Evolutionary conservation across 2,329 filamentous ascomycete species (phyloP), one percentile per base, ranked within the genome.

Genomic region (Fusarium keratoplasticum): DNA sequence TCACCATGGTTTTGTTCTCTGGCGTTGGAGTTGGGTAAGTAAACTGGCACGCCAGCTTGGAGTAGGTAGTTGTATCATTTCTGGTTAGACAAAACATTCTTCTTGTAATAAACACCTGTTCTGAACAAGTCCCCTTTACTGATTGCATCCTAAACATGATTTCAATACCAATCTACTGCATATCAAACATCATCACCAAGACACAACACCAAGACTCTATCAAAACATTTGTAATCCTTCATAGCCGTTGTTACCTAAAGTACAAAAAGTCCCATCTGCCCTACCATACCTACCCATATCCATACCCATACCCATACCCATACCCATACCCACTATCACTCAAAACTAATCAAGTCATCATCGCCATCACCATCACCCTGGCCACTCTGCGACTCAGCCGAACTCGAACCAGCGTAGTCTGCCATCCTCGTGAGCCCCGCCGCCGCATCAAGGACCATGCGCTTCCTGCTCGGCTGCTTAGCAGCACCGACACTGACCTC

Each of bases 321-420:
- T 47, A 14, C 42, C 42, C 44, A 50, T 29, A 50, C 16, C 5
- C 8, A 13, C 14, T 18, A 64, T 70, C 20, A 62, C 3, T 74
- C 69, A 54, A 75, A 74, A 36, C 42, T 61, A 50, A 75, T 72
- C 11, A 75, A 33, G 40, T 75, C 71, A 18, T 35, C 44, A 22
- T 25, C 11, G 22, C 55, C 59, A 9, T 59, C 71, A 11, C 22
- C 25, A 50, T 31, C 47, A 8, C 47, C 18, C 47, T 52, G 25
- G 11, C 25, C 18, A 52, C 27, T 29, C 10, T 29, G 25, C 10
- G 47, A 52, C 47, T 31, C 47, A 20, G 29, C 61, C 13, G 44
- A 29, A 29, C 7, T 31, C 14, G 27, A 29, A 55, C 38, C 20
- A 14, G 29, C 8, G 16, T 58, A 16, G 7, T 52, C 47, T 52